A percentile compares a stretch with the other conserved stretches of the same genome.
These are phyloP conservation scores for Plasmodium gonderi DNA, from an alignment of 169 alveolate species.

Conservation along the genomic window DNA sequence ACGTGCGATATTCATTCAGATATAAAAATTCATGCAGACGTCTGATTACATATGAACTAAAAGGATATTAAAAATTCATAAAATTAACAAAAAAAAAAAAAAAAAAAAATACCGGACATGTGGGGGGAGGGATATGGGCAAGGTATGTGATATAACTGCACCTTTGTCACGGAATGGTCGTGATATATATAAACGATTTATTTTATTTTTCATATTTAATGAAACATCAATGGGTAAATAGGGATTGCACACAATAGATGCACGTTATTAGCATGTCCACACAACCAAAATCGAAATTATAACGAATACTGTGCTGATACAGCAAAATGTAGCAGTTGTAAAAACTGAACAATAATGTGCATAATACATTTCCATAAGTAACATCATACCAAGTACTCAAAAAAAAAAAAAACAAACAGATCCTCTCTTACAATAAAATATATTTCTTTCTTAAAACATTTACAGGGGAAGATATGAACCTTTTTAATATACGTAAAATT, in stretches of 20 bases:
- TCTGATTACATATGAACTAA: conserved; percentile 13
- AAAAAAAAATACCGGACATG: not conserved
- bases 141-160: not conserved
- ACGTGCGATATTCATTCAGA: not conserved
- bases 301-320: too few species aligned
- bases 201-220: not conserved
- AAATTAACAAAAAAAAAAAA: conserved; percentile 22
- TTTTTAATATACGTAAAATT: not conserved
- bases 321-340: not conserved
- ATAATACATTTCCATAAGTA: too few species aligned
- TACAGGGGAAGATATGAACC: too few species aligned
- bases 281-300: too few species aligned
- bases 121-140: not conserved
- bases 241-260: too few species aligned
- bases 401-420: too few species aligned
- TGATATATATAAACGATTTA: not conserved
- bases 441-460: too few species aligned
- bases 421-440: too few species aligned
- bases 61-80: conserved; percentile 22
- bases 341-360: too few species aligned
- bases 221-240: not conserved
- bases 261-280: too few species aligned
- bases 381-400: too few species aligned
- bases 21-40: not conserved
- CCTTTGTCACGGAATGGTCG: not conserved